Evolutionary conservation across 805 yeast species (phyloP).

Genomic region (Cyberlindnera amylophila): DNA sequence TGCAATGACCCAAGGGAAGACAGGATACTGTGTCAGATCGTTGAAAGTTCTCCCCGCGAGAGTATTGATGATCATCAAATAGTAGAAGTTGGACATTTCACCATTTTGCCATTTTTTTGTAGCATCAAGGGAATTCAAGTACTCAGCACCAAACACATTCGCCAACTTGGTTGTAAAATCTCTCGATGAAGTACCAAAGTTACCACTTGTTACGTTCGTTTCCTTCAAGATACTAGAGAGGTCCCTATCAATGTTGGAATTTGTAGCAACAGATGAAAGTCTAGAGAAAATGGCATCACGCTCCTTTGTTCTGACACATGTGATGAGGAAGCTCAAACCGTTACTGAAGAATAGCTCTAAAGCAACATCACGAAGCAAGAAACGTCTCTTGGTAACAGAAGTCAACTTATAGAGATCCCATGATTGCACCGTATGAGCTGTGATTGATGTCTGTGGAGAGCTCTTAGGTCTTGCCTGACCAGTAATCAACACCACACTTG

Average conservation of each 20-base stretch:
- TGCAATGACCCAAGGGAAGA: constrained; percentile 88
- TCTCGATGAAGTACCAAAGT: constrained; percentile 31
- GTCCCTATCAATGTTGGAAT: constrained; percentile 50
- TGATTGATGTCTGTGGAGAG: constrained; percentile 18
- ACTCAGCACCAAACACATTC: constrained; percentile 40
- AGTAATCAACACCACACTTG: constrained; percentile 60
- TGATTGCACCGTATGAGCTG: constrained; percentile 45
- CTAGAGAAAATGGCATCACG: constrained; percentile 55
- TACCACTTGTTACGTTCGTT: constrained; percentile 34
- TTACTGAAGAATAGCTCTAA: constrained; percentile 71
- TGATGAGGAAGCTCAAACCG: constrained; percentile 67
- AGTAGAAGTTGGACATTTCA: constrained; percentile 77
- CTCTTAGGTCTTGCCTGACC: constrained; percentile 36
- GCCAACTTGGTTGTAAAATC: constrained; percentile 41
- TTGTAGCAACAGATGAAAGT: constrained; percentile 46
- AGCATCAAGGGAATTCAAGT: constrained; percentile 38
- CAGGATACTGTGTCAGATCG: constrained; percentile 86
- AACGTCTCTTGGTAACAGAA: constrained; percentile 69
- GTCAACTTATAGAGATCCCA: constrained; percentile 63
- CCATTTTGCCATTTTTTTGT: constrained; percentile 76
- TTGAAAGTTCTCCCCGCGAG: constrained; percentile 87
- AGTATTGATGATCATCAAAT: constrained; percentile 74
- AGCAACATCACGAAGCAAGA: constrained; percentile 75
- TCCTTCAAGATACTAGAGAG: constrained; percentile 50
- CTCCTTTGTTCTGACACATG: constrained; percentile 49